A percentile compares a stretch with the other conserved stretches of the same genome.
Conservation (phyloP, 768 basidiomycete genomes). For the Hygrocybe punicea region DNA sequence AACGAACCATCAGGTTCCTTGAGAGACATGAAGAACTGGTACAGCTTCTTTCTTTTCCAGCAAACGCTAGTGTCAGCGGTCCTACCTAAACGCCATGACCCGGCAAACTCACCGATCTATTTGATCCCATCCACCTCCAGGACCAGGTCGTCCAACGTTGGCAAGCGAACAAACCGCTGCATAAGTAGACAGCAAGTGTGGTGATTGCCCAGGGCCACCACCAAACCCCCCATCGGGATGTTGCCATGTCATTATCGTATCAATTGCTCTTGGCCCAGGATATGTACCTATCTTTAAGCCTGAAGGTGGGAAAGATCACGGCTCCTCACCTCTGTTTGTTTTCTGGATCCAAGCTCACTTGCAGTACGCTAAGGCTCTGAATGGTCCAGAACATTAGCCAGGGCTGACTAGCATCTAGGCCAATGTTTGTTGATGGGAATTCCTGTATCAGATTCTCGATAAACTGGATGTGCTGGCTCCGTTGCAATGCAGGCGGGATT, state of each 20-base stretch:
- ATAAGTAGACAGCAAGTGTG: constrained; percentile 89
- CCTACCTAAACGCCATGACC: neutral
- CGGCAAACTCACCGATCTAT: constrained; percentile 62
- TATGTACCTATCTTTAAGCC: no score
- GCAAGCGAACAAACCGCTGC: constrained; percentile 82
- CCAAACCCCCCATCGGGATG: constrained; percentile 87
- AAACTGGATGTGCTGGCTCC: constrained; percentile 69
- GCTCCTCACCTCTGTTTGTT: constrained; percentile 67
- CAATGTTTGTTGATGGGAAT: constrained; percentile 73
- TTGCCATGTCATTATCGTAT: constrained; percentile 78
- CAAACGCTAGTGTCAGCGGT: neutral
- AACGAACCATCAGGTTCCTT: constrained; percentile 95
- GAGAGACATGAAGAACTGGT: constrained; percentile 85
- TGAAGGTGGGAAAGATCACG: constrained; percentile 9
- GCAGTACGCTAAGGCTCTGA: constrained; percentile 76
- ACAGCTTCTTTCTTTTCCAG: constrained; percentile 61
- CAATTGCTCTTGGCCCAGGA: constrained; percentile 54
- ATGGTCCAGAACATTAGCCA: constrained; percentile 95
- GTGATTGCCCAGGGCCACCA: constrained; percentile 84
- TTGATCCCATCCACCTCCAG: constrained; percentile 78
- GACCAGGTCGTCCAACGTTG: constrained; percentile 71
- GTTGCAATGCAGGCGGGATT: constrained; percentile 46
- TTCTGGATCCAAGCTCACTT: constrained; percentile 71
- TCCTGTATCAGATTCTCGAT: constrained; percentile 73
- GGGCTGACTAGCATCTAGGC: constrained; percentile 91